These are phyloP conservation scores for Elsinoe arachidis DNA, from an alignment of 2,329 filamentous ascomycete genomes.

Conservation along the genomic window DNA sequence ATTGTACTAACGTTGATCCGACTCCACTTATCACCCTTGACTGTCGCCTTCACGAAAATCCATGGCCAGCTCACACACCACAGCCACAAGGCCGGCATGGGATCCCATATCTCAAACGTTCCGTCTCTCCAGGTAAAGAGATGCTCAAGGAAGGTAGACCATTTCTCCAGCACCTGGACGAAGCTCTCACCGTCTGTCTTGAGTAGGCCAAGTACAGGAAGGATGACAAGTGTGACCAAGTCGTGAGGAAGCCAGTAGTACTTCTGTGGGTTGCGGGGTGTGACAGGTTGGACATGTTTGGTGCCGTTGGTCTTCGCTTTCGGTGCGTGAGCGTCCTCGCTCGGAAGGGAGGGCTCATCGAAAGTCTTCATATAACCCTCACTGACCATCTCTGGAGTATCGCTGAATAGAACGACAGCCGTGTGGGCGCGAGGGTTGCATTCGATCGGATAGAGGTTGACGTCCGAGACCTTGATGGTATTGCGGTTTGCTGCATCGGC, in stretches of 20 bases:
- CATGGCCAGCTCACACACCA: constrained; percentile 47
- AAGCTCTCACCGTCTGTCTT: constrained; percentile 20
- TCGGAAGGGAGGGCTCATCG: constrained; percentile 18
- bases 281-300: constrained; percentile 19
- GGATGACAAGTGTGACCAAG: constrained; percentile 44
- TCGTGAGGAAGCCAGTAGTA: constrained; percentile 65
- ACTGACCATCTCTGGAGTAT: constrained; percentile 36
- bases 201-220: constrained; percentile 38
- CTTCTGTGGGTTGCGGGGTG: constrained; percentile 18
- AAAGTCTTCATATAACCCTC: constrained; percentile 47
- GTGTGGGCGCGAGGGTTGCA: constrained; percentile 64
- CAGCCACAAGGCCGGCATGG: constrained; percentile 42
- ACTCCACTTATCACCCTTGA: constrained; percentile 48
- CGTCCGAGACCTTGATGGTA: constrained; percentile 18
- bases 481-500: constrained; percentile 21
- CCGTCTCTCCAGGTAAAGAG: constrained; percentile 42
- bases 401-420: constrained; percentile 53
- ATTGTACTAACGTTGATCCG: constrained; percentile 60
- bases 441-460: constrained; percentile 55
- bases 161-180: constrained; percentile 20
- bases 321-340: neutral
- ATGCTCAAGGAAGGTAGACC: constrained; percentile 33
- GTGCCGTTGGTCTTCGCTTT: constrained; percentile 20
- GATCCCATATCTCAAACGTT: constrained; percentile 42
- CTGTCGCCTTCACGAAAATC: constrained; percentile 41